A percentile compares a stretch with the other conserved stretches of the same genome.
Evolutionary conservation across 768 basidiomycete species (phyloP).

Genomic region (Boletus edulis): DNA sequence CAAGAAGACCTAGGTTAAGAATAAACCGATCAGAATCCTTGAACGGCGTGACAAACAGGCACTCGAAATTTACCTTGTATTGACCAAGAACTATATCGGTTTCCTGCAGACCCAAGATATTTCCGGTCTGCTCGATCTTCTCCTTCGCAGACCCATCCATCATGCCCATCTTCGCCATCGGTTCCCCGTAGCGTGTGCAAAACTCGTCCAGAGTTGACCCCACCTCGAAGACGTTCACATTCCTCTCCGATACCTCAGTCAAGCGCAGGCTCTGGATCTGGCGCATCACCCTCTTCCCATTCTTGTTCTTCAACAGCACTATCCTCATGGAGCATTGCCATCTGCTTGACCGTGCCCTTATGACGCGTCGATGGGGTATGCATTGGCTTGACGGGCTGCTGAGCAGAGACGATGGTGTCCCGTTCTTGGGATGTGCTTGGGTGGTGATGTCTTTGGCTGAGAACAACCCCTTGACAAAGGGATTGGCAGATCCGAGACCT

Average conservation of each 20-base stretch:
- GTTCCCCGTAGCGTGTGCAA: conserved; percentile 75
- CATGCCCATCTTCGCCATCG: conserved; percentile 55
- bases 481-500: conserved; percentile 78
- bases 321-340: conserved; percentile 35
- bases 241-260: conserved; percentile 70
- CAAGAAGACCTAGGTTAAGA: conserved; percentile 71
- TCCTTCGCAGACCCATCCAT: conserved; percentile 58
- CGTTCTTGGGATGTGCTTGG: conserved; percentile 86
- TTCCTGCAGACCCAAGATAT: conserved; percentile 57
- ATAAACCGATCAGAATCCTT: conserved; percentile 5
- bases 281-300: conserved; percentile 43
- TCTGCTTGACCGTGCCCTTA: conserved; percentile 67
- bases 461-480: conserved; percentile 91
- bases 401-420: conserved; percentile 93
- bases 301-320: conserved; percentile 42
- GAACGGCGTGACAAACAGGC: background rate
- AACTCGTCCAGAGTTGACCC: conserved; percentile 87
- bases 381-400: conserved; percentile 93
- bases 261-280: conserved; percentile 84
- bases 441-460: conserved; percentile 87
- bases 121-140: conserved; percentile 56
- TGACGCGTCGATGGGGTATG: conserved; percentile 86
- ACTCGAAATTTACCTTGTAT: conserved; percentile 61
- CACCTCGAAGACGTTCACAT: conserved; percentile 71
- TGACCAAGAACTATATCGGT: conserved; percentile 78